These are phyloP conservation scores for Annulohypoxylon bovei DNA, from an alignment of 495 filamentous ascomycete species.

Conservation along the genomic window DNA sequence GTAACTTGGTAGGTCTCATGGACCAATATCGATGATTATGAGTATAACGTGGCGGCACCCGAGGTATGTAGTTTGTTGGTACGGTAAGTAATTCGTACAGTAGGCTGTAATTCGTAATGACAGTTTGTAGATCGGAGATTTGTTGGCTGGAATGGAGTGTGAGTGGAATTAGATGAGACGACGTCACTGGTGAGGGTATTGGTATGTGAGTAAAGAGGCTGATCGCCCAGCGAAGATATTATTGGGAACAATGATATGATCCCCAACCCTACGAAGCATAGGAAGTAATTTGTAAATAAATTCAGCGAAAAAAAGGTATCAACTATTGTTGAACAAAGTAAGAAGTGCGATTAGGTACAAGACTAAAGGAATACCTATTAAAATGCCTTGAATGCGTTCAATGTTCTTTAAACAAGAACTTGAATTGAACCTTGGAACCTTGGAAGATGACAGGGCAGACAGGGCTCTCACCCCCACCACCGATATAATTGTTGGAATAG, in stretches of 20 bases:
- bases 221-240: conserved; percentile 2
- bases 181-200: conserved; percentile 33
- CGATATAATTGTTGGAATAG: background rate
- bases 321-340: conserved; percentile 2
- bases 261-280: conserved; percentile 14
- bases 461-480: background rate
- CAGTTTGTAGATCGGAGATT: conserved; percentile 22
- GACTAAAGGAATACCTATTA: conserved; percentile 1
- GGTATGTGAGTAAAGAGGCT: conserved; percentile 15
- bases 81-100: conserved; percentile 14
- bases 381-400: background rate
- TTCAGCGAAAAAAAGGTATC: background rate
- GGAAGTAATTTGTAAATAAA: background rate
- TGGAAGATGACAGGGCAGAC: background rate
- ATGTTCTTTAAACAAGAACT: background rate
- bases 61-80: conserved; percentile 8
- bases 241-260: background rate
- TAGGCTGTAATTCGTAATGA: background rate
- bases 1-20: background rate
- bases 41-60: conserved; percentile 1
- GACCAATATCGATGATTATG: conserved; percentile 8
- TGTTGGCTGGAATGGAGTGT: conserved; percentile 31
- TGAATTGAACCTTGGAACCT: conserved; percentile 6
- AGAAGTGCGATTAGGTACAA: background rate
- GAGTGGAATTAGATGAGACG: conserved; percentile 33